Evolutionary conservation across 371 early-diverging fungal genomes (phyloP).

Genomic region (Saksenaea oblongispora): DNA sequence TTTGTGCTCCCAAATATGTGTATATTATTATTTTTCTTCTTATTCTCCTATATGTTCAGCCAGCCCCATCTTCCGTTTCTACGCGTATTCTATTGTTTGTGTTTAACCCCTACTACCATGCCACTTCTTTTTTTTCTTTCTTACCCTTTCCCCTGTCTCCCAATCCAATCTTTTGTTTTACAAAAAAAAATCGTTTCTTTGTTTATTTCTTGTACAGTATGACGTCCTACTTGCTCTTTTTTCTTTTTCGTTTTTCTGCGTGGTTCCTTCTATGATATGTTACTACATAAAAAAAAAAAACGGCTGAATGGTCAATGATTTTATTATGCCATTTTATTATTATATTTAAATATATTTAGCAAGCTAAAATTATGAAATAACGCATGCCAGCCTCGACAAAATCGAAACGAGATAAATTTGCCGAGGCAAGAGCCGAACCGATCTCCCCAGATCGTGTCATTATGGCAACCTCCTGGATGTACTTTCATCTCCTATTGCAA

Average conservation of each 20-base stretch:
- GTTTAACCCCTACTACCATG: not conserved
- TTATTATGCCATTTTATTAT: not conserved
- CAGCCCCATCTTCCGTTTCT: not conserved
- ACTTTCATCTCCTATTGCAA: not conserved
- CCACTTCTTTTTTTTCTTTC: not conserved
- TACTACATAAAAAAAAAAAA: not conserved
- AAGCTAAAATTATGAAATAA: not conserved
- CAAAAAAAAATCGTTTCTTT: slow-evolving; percentile 1
- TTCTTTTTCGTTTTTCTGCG: not conserved
- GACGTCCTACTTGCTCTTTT: not conserved
- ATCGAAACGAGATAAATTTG: not conserved
- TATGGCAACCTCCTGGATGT: not conserved
- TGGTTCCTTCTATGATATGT: not conserved
- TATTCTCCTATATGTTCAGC: not conserved
- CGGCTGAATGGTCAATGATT: not conserved
- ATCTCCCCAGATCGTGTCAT: not conserved
- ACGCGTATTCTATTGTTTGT: not conserved
- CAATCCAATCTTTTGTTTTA: not conserved
- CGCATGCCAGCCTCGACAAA: not conserved
- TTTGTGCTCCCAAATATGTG: not conserved
- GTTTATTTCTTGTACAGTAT: slow-evolving; percentile 3
- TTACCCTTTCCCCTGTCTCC: not conserved
- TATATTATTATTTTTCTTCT: not conserved
- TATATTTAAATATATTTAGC: not conserved
- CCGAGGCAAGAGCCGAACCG: not conserved